phyloP scores from a whole-genome alignment of 83 land plant genomes.

The Picea mariana region DNA sequence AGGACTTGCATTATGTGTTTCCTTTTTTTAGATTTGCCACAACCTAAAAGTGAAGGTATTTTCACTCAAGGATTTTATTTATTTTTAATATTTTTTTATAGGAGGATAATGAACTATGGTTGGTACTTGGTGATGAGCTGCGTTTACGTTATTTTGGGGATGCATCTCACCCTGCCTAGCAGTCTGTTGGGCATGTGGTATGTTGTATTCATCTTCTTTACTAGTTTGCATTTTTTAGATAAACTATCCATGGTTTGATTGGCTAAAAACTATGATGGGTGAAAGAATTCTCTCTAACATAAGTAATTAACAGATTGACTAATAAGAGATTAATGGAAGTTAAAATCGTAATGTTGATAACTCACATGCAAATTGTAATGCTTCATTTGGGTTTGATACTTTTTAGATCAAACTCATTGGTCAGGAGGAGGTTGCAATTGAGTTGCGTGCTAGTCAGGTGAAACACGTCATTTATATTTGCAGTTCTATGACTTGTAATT shows the following conservation, averaged over 20 bases:
- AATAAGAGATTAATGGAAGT: background rate
- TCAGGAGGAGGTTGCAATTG: constrained; percentile 99
- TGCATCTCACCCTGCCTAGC: constrained; percentile 95
- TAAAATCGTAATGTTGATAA: background rate
- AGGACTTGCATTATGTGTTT: no score
- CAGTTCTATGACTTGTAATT: background rate
- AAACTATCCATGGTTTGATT: constrained; percentile 8
- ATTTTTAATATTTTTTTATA: constrained; percentile 17
- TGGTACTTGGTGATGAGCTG: constrained; percentile 98
- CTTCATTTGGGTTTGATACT: constrained; percentile 1
- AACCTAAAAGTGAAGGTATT: no score
- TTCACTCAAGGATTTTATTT: background rate
- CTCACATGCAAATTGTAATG: background rate
- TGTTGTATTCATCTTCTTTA: constrained; percentile 1
- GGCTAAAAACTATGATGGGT: background rate
- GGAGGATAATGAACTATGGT: constrained; percentile 98
- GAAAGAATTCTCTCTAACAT: background rate
- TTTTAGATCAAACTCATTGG: constrained; percentile 93
- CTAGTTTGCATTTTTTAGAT: background rate
- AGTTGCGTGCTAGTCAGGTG: constrained; percentile 98
- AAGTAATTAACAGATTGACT: background rate
- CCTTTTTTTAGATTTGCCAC: no score
- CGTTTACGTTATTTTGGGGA: constrained; percentile 96
- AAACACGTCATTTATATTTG: background rate
- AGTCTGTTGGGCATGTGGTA: constrained; percentile 99